phyloP scores from a whole-genome alignment of 768 basidiomycete species.

The Wakefieldia striispora region DNA sequence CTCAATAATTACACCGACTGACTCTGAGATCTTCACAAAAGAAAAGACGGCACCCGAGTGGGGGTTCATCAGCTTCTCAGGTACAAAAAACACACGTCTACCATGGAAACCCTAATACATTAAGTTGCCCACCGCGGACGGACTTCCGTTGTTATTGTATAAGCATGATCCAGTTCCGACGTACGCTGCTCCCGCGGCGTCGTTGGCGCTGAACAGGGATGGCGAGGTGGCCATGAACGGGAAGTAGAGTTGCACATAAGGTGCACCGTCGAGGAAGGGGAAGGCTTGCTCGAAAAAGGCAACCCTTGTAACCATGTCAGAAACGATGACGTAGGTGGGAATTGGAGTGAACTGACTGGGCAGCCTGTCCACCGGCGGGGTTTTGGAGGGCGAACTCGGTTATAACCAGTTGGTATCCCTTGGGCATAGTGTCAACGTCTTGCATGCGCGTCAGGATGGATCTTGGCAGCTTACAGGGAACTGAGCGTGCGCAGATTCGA shows the following conservation, averaged over 20 bases:
- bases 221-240: conserved; percentile 37
- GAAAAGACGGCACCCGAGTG: not conserved
- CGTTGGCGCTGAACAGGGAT: conserved; percentile 20
- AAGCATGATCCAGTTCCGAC: conserved; percentile 33
- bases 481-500: conserved; percentile 24
- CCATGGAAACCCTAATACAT: conserved; percentile 13
- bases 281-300: conserved; percentile 34
- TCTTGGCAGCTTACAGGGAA: conserved; percentile 25
- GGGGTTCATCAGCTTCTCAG: too few relatives aligned
- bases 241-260: conserved; percentile 36
- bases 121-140: conserved; percentile 26
- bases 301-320: conserved; percentile 21
- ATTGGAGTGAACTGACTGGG: conserved; percentile 22
- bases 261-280: conserved; percentile 31
- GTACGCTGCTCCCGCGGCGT: conserved; percentile 6
- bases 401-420: conserved; percentile 28
- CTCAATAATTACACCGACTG: too few relatives aligned
- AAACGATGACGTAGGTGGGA: not conserved
- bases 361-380: conserved; percentile 29
- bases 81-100: not conserved
- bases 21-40: not conserved
- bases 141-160: conserved; percentile 29
- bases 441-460: too few relatives aligned
- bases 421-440: conserved; percentile 1
- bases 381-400: conserved; percentile 35